A percentile compares a stretch with the other conserved stretches of the same genome.
These are phyloP conservation scores for Thyridium curvatum DNA, from an alignment of 2,329 filamentous ascomycete species.

Conservation along the genomic window DNA sequence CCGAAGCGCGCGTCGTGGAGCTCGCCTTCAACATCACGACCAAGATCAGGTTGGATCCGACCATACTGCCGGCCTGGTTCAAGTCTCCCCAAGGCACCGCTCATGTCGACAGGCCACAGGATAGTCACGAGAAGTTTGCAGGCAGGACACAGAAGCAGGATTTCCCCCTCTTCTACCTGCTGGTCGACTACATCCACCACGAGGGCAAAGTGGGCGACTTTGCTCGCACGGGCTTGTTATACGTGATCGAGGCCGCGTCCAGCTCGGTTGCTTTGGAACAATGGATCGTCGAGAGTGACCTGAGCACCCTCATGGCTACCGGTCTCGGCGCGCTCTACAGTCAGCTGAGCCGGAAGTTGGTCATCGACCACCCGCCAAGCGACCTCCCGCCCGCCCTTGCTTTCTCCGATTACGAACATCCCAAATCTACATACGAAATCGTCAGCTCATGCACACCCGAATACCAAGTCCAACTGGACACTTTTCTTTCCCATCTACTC, in stretches of 20 bases:
- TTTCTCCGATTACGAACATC: constrained; percentile 81
- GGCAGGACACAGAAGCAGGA: constrained; percentile 84
- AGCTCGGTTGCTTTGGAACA: constrained; percentile 77
- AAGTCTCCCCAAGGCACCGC: constrained; percentile 41
- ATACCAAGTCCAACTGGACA: constrained; percentile 81
- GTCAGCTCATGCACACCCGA: constrained; percentile 68
- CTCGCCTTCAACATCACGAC: constrained; percentile 93
- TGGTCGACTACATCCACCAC: constrained; percentile 95
- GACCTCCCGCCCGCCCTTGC: constrained; percentile 77
- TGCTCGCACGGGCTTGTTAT: constrained; percentile 85
- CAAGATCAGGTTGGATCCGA: constrained; percentile 85
- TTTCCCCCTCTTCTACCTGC: constrained; percentile 90
- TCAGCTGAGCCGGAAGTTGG: constrained; percentile 68
- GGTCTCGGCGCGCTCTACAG: constrained; percentile 74
- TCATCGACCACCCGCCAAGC: constrained; percentile 69
- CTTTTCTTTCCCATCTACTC: constrained; percentile 87
- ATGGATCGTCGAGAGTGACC: constrained; percentile 95
- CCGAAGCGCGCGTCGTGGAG: constrained; percentile 85
- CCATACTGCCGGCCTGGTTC: constrained; percentile 89
- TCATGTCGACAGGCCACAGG: constrained; percentile 35
- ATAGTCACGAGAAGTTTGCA: constrained; percentile 72
- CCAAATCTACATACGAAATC: constrained; percentile 61
- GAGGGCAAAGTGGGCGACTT: constrained; percentile 95
- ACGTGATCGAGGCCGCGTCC: constrained; percentile 91
- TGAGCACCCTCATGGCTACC: constrained; percentile 95